Percentiles rank a stretch among this genome's conserved stretches.
Evolutionary conservation across 2,329 filamentous ascomycete species (phyloP).

Genomic region (Curvularia sp.): DNA sequence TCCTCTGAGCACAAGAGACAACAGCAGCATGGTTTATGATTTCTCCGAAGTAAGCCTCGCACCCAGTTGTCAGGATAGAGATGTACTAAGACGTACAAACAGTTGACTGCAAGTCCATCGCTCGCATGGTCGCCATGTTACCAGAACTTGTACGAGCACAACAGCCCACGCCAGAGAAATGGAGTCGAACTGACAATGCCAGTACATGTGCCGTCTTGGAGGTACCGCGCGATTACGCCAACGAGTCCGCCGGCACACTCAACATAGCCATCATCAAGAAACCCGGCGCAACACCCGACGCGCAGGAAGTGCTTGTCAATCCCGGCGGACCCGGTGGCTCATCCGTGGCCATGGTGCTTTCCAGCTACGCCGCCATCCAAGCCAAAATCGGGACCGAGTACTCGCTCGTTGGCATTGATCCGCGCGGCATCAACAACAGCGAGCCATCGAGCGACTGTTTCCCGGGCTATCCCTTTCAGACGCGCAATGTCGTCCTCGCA

Average conservation of each 20-base stretch:
- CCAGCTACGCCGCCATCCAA: slow-evolving; percentile 1
- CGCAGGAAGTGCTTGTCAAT: slow-evolving; percentile 29
- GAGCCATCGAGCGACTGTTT: slow-evolving; percentile 22
- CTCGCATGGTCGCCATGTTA: slow-evolving; percentile 2
- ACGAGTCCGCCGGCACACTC: slow-evolving; percentile 20
- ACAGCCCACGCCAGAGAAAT: too few relatives aligned
- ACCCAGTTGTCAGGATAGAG: not conserved
- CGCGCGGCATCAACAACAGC: slow-evolving; percentile 36
- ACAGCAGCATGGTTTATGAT: not conserved
- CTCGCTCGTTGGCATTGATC: slow-evolving; percentile 47
- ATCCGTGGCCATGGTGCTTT: slow-evolving; percentile 29
- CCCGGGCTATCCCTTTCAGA: slow-evolving; percentile 5
- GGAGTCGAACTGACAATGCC: not conserved
- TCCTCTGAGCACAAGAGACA: not conserved
- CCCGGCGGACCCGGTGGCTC: slow-evolving; percentile 44
- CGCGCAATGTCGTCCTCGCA: not conserved
- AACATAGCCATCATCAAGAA: slow-evolving; percentile 27
- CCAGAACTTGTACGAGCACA: not conserved
- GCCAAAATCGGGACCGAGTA: slow-evolving; percentile 29
- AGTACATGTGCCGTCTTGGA: slow-evolving; percentile 22
- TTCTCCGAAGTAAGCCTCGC: not conserved
- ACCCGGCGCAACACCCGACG: slow-evolving; percentile 12
- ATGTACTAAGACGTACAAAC: not conserved
- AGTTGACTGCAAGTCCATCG: slow-evolving; percentile 2
- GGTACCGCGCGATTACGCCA: slow-evolving; percentile 32